These are phyloP conservation scores for Ustilago xerochloae DNA, from an alignment of 1,284 basidiomycete species.

Conservation along the genomic window DNA sequence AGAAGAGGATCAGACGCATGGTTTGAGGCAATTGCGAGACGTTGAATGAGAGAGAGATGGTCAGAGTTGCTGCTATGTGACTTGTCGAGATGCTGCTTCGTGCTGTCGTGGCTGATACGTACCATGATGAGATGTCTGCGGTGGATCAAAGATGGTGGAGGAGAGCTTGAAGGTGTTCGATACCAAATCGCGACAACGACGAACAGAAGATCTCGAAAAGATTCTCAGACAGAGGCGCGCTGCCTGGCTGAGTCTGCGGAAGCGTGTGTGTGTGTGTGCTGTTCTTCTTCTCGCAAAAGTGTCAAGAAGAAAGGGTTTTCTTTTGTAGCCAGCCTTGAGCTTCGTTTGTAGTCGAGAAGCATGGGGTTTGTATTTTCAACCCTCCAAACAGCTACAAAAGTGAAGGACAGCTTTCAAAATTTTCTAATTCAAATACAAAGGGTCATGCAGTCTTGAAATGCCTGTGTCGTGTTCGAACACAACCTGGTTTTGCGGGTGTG, in stretches of 20 bases:
- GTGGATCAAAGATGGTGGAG: conserved; percentile 16
- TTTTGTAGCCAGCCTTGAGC: not conserved
- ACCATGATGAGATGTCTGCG: conserved; percentile 11
- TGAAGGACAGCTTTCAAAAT: too few relatives aligned
- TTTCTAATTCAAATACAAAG: too few relatives aligned
- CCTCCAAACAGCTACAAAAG: too few relatives aligned
- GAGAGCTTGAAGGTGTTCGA: conserved; percentile 5
- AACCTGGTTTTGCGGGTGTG: too few relatives aligned
- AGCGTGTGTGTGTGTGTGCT: not conserved
- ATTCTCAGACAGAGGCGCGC: conserved; percentile 4
- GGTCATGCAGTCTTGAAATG: too few relatives aligned
- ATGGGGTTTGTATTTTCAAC: not conserved
- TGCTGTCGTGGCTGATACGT: not conserved
- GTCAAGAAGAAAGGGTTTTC: not conserved
- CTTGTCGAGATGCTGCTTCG: not conserved
- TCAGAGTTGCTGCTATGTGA: not conserved
- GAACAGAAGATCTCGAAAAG: conserved; percentile 20
- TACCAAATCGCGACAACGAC: conserved; percentile 1
- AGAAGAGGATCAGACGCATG: not conserved
- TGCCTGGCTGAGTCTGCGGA: conserved; percentile 3
- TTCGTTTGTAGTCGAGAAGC: not conserved
- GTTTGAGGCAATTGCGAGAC: not conserved
- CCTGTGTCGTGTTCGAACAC: too few relatives aligned
- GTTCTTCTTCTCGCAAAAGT: not conserved
- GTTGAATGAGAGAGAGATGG: not conserved